Conservation (phyloP, 148 eudicot species). For the Camellia sinensis region DNA sequence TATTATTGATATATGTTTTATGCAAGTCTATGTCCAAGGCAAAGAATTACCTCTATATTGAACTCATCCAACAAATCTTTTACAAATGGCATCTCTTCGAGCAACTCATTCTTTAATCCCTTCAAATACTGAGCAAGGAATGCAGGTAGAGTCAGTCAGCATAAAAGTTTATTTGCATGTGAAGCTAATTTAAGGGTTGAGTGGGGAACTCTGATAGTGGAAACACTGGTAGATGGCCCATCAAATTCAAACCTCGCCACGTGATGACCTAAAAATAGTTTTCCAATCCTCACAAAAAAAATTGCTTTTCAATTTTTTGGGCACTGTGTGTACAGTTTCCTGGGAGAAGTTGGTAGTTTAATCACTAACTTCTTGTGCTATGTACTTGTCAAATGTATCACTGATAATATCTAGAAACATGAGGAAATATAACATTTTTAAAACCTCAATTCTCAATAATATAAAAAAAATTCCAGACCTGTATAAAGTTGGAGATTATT, state of each 20-base stretch:
- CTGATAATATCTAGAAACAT: background rate
- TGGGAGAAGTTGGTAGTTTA: background rate
- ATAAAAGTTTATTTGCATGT: background rate
- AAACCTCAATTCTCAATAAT: background rate
- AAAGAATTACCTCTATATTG: constrained; percentile 33
- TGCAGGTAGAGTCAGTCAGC: constrained; percentile 10
- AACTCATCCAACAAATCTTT: constrained; percentile 36
- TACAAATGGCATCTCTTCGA: constrained; percentile 44
- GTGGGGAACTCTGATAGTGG: background rate
- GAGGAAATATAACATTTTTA: background rate
- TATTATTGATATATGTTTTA: background rate
- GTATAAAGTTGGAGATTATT: constrained; percentile 42
- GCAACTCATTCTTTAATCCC: constrained; percentile 41
- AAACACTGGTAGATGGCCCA: background rate
- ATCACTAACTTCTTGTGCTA: background rate
- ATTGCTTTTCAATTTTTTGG: background rate
- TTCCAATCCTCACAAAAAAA: background rate
- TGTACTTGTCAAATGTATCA: background rate
- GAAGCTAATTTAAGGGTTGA: background rate
- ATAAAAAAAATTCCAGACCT: constrained; percentile 26
- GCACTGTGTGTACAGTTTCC: background rate
- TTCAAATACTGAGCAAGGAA: constrained; percentile 36
- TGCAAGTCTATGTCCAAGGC: background rate
- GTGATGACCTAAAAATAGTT: background rate
- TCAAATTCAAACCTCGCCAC: background rate